These are phyloP conservation scores for Aspergillus glaucus DNA, from an alignment of 2,329 filamentous ascomycete species.

Conservation along the genomic window DNA sequence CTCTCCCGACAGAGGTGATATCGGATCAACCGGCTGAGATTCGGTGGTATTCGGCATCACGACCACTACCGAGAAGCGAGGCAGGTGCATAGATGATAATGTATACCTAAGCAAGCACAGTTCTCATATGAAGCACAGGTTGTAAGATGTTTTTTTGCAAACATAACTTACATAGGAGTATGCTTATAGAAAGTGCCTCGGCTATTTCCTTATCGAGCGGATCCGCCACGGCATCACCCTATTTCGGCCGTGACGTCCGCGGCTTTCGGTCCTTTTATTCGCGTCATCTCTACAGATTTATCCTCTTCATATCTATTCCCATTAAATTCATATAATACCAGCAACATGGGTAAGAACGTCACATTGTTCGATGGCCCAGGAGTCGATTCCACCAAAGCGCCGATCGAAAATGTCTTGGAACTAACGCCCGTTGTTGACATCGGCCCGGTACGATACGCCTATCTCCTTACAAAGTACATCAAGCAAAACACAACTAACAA, in stretches of 20 bases:
- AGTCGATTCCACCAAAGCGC: conserved; percentile 63
- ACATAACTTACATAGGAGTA: no score
- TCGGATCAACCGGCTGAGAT: no score
- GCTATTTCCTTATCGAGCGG: conserved; percentile 10
- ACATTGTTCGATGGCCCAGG: conserved; percentile 73
- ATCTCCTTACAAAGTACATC: conserved; percentile 2
- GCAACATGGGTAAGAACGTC: conserved; percentile 28
- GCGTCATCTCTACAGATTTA: not conserved
- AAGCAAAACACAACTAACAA: not conserved
- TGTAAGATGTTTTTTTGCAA: no score
- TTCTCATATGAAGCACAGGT: no score
- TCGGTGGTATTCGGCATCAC: no score
- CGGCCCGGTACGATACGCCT: conserved; percentile 50
- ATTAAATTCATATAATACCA: not conserved
- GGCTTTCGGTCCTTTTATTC: not conserved
- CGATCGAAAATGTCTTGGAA: conserved; percentile 85
- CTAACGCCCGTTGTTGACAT: conserved; percentile 62
- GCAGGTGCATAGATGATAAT: no score
- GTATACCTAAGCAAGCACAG: no score
- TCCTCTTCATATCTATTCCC: not conserved
- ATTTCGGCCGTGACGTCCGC: not conserved
- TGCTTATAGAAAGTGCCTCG: conserved; percentile 6
- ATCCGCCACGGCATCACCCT: not conserved
- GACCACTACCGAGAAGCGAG: no score
- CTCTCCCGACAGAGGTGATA: no score